A percentile compares a stretch with the other conserved stretches of the same genome.
Evolutionary conservation across 345 rosid genomes (phyloP).

Genomic region (Microcos paniculata): DNA sequence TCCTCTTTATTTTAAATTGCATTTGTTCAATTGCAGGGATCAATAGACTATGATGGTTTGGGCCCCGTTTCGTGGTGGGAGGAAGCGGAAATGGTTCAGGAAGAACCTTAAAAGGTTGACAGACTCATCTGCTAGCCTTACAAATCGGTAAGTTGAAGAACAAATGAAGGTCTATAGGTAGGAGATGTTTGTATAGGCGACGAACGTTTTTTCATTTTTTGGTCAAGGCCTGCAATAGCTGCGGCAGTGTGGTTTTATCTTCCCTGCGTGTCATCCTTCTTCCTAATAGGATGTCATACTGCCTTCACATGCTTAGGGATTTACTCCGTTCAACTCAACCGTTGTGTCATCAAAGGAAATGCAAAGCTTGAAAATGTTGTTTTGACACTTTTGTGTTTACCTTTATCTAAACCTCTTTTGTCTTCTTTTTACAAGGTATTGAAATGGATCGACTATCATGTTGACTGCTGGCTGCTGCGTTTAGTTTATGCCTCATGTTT

Average conservation of each 20-base stretch:
- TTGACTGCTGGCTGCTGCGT: not conserved
- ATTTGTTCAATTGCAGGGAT: conserved; percentile 48
- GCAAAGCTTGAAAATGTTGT: not conserved
- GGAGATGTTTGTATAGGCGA: not conserved
- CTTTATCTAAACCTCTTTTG: not conserved
- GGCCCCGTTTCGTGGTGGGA: conserved; percentile 92
- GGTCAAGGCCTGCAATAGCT: not conserved
- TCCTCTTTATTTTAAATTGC: not conserved
- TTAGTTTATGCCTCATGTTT: not conserved
- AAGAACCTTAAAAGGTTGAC: conserved; percentile 7
- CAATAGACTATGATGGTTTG: conserved; percentile 65
- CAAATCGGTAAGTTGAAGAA: not conserved
- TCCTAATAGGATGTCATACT: not conserved
- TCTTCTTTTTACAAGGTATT: not conserved
- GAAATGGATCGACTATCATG: not conserved
- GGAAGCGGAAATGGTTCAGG: conserved; percentile 23
- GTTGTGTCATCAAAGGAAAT: not conserved
- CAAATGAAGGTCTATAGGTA: too few relatives aligned
- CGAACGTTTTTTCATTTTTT: not conserved
- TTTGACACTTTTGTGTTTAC: not conserved
- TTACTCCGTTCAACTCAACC: not conserved
- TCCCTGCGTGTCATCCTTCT: not conserved
- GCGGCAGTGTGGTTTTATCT: not conserved
- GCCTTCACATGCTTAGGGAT: too few relatives aligned
- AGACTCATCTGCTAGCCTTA: not conserved